A percentile compares a stretch with the other conserved stretches of the same genome.
Conservation (phyloP, 2,329 filamentous ascomycete species). For the Aspergillus amoenus region DNA sequence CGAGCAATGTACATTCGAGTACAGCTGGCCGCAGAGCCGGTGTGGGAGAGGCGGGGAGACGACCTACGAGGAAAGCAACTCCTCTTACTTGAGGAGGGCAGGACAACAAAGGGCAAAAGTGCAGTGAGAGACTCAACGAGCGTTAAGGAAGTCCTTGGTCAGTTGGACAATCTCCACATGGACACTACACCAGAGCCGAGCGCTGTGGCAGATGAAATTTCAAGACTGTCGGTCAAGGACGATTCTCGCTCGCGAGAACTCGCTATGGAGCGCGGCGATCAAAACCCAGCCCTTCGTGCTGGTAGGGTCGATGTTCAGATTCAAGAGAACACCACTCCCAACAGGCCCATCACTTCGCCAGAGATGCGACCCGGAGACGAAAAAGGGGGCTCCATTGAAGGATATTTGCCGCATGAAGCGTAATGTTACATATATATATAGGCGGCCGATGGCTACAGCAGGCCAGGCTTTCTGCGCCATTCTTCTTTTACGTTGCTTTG, state of each 20-base stretch:
- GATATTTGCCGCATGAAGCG: slow-evolving; percentile 35
- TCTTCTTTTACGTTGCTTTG: background rate
- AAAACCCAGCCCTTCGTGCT: slow-evolving; percentile 21
- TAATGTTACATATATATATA: background rate
- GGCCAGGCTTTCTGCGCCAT: background rate
- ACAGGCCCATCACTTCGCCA: slow-evolving; percentile 27
- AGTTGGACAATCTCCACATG: slow-evolving; percentile 22
- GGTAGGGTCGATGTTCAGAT: slow-evolving; percentile 36
- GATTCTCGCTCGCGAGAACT: slow-evolving; percentile 28
- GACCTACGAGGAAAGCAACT: slow-evolving; percentile 51
- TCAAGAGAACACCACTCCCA: slow-evolving; percentile 30
- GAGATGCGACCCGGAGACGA: slow-evolving; percentile 33
- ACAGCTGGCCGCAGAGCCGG: slow-evolving; percentile 80
- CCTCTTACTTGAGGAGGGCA: slow-evolving; percentile 65
- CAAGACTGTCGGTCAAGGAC: slow-evolving; percentile 28
- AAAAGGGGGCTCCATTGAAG: slow-evolving; percentile 43
- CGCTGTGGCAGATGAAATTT: slow-evolving; percentile 25
- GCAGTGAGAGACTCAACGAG: slow-evolving; percentile 18
- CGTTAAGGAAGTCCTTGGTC: slow-evolving; percentile 27
- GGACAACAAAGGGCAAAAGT: slow-evolving; percentile 23
- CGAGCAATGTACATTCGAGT: slow-evolving; percentile 83
- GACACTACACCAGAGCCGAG: slow-evolving; percentile 12
- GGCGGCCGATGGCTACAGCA: background rate
- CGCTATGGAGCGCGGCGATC: slow-evolving; percentile 38
- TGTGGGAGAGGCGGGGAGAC: slow-evolving; percentile 72